Evolutionary conservation across 176 grass and related monocot genomes (phyloP), one percentile per base, ranked within the genome.

Genomic region (Aegilops sharonensis): DNA sequence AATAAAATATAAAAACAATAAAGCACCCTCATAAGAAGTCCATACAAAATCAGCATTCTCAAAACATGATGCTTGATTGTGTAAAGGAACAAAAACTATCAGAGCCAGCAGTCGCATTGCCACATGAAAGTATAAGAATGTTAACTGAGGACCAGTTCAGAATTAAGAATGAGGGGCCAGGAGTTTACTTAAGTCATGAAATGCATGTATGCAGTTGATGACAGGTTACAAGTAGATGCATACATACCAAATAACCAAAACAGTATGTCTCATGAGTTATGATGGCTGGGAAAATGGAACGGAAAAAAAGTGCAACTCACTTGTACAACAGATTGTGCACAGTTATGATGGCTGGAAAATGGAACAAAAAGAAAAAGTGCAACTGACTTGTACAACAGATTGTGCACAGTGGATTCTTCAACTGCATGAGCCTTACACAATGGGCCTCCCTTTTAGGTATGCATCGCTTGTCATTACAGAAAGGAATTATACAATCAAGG

Each of bases 301-400:
- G 34, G 71, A 68, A 31, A 40, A 29, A 57, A 65, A 73, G 5
- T 54, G 50, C 50, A 54, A 6, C 15, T 54, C 50, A 54, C 50
- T 18, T 54, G 50, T 54, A 54, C 50, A 54, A 18, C 15, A 54
- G 50, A 18, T 54, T 54, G 5, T 18, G 15, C 50, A 54, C 15
- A 54, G 50, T 54, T 18, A 54, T 18, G 50, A 54, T 54, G 50
- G 50, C 50, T 54, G 50, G 50, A 54, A 54, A 54, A 54, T 54
- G 50, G 50, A 54, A 54, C 50, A 2, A 15, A 54, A 54, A 54
- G 50, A 83, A 52, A 65, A 73, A 36, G 9, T 48, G n/a, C 65
- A 88, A 85, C 85, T 85, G 81, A 84, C 75, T 82, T 76, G 81
- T 87, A 84, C 77, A 85, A 81, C 60, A 85, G 62, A 60, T 85